Evolutionary conservation across 192 early-diverging fungal genomes (phyloP), one percentile per base, ranked within the genome.

Genomic region (Coemansia sp.): DNA sequence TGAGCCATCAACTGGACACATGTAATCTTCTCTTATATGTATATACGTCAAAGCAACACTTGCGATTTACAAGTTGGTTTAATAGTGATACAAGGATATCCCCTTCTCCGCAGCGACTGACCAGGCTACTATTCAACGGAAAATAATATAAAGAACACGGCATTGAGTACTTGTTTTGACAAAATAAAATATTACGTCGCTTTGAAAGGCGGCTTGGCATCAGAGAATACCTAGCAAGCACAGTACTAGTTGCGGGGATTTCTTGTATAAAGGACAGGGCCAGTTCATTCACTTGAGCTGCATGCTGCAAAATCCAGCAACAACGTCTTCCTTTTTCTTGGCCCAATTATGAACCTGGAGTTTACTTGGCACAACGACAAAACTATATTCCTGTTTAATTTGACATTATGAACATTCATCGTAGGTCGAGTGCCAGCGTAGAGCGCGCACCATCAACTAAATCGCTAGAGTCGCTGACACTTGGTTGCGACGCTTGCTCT

Each of bases 301-400:
- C 41, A 42, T 36, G 11, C 15, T 15, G 11, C 15, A 42, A 42
- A 42, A 42, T 0, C 15, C 15, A 42, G 41, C 41, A 42, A 4
- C 41, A 42, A 42, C 41, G 15, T 42, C 11, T 10, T 21, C 17
- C 21, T 58, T 31, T 17, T 58, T 29, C 0, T 5, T 17, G 23
- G 17, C 17, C 55, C 27, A 58, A 32, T 27, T 58, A 15, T 58
- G 7, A 58, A 58, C 55, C 55, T 58, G 55, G 55, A 3, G 55
- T 58, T 58, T 58, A 34, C 55, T 58, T 58, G 31, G 55, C 29
- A 58, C 55, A 6, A 34, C 27, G 23, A 6, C 55, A 4, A 32
- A 31, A 32, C 11, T 34, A 34, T 36, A 36, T 7, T 36, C 9
- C 34, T 36, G 9, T 36, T 36, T 36, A 7, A 36, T 36, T 36